phyloP scores from a whole-genome alignment of 176 grass and related monocot genomes.

The Musa beccarii region DNA sequence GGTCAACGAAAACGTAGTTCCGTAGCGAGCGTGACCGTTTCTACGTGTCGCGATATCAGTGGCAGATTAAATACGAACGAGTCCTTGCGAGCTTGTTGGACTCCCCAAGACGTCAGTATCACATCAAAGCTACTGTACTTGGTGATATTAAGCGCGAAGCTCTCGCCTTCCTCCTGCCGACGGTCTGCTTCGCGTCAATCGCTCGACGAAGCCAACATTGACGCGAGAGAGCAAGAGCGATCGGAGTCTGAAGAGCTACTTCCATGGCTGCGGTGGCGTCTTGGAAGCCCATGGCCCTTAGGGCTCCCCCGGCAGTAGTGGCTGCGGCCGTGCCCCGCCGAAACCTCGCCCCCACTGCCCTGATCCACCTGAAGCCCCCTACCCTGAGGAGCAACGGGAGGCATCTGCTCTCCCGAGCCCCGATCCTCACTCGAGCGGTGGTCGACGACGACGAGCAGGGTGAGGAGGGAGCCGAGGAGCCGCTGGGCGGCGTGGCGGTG shows the following conservation, averaged over 20 bases:
- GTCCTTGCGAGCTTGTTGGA: too few species aligned
- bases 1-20: too few species aligned
- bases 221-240: not conserved
- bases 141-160: too few species aligned
- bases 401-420: not conserved
- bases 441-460: constrained; percentile 79
- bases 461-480: constrained; percentile 8
- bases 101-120: too few species aligned
- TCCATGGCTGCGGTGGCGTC: constrained; percentile 34
- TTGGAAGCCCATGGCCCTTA: constrained; percentile 36
- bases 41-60: too few species aligned
- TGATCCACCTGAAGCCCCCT: not conserved
- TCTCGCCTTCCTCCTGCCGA: not conserved
- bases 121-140: too few species aligned
- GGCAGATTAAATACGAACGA: too few species aligned
- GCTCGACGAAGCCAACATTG: too few species aligned
- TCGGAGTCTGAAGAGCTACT: not conserved
- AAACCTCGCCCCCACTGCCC: not conserved
- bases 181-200: too few species aligned
- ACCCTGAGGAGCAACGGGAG: constrained; percentile 4
- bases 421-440: constrained; percentile 15
- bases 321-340: not conserved
- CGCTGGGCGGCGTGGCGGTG: constrained; percentile 23
- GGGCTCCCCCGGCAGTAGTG: constrained; percentile 9
- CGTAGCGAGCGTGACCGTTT: too few species aligned